These are phyloP conservation scores for Ophiostoma populinum DNA, from an alignment of 2,329 filamentous ascomycete genomes.

Conservation along the genomic window DNA sequence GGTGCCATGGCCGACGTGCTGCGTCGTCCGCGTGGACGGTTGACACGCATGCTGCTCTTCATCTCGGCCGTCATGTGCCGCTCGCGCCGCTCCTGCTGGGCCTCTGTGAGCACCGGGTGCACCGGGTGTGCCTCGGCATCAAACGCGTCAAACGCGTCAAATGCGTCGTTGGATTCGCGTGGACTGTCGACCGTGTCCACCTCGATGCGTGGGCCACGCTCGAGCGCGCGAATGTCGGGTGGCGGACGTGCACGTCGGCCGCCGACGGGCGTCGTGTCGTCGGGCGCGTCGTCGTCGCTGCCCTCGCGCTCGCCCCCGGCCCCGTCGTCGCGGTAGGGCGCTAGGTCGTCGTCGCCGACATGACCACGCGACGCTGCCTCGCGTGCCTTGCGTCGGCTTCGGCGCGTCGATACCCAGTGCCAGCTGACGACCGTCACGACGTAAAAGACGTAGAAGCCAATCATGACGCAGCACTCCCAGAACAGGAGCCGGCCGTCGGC, in stretches of 20 bases:
- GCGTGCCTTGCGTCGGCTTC: conserved; percentile 40
- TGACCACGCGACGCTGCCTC: conserved; percentile 60
- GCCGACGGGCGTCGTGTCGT: conserved; percentile 21
- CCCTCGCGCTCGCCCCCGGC: conserved; percentile 20
- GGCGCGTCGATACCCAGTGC: conserved; percentile 69
- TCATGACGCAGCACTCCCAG: conserved; percentile 87
- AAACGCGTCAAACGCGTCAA: not conserved
- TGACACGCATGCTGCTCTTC: conserved; percentile 81
- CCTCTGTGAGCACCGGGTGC: conserved; percentile 16
- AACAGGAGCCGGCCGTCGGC: conserved; percentile 67
- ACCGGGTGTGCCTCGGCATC: not conserved
- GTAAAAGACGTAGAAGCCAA: conserved; percentile 79
- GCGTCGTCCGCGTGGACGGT: conserved; percentile 45
- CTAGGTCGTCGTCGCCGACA: conserved; percentile 44
- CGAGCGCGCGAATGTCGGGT: conserved; percentile 26
- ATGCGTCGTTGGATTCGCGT: conserved; percentile 16
- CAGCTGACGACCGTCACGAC: conserved; percentile 74
- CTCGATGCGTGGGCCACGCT: conserved; percentile 30
- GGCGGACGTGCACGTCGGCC: conserved; percentile 13
- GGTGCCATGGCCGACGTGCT: conserved; percentile 63
- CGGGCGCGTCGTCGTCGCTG: conserved; percentile 23
- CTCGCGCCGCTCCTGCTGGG: conserved; percentile 30
- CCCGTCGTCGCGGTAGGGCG: conserved; percentile 44
- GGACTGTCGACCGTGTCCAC: conserved; percentile 21
- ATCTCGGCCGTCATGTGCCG: conserved; percentile 65